Evolutionary conservation across 2,329 filamentous ascomycete species (phyloP), one percentile per base, ranked within the genome.

Genomic region (Pseudocercospora ulei): DNA sequence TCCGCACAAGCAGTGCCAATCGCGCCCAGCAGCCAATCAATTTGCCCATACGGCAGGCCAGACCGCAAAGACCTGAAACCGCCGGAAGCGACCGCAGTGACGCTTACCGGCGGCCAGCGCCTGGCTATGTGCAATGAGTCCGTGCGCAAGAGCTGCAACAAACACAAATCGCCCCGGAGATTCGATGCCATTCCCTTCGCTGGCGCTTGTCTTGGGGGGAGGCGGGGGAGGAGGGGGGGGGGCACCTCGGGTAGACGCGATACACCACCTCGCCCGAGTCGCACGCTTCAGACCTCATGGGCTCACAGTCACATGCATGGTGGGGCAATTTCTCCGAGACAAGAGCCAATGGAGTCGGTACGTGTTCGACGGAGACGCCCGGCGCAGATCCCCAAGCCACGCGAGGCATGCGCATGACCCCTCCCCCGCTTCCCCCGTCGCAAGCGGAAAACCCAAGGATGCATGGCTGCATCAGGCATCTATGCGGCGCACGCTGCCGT

Each of bases 41-140:
- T 24, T 53, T 69, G 5, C 66, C 66, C 7, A 67, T 69, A 27
- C 56, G 66, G 40, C 65, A 65, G 26, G 65, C 64, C 38, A n/a
- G 51, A 37, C 35, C 43, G 36, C 45, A 40, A 16, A 47, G 54
- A 35, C 54, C 54, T 12, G 53, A 52, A 26, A 56, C 53, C 6
- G 43, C 51, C 26, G 49, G 50, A 4, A 53, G 50, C 23, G 54
- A 57, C 28, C 46, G 51, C 14, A 47, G 46, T 33, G 53, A 54
- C 34, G 43, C 41, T 30, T 51, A 52, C 29, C 41, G 52, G 22
- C 50, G 50, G 33, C 44, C 51, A 12, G 45, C 50, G n/a, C 48
- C 51, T 17, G 50, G 51, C 7, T 52, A 46, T 34, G 50, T 53
- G 33, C 49, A 51, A 26, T 51, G 43, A 50, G 13, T 28, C 35